Conservation (phyloP, 306 rosid species). For the Dalbergia cochinchinensis region DNA sequence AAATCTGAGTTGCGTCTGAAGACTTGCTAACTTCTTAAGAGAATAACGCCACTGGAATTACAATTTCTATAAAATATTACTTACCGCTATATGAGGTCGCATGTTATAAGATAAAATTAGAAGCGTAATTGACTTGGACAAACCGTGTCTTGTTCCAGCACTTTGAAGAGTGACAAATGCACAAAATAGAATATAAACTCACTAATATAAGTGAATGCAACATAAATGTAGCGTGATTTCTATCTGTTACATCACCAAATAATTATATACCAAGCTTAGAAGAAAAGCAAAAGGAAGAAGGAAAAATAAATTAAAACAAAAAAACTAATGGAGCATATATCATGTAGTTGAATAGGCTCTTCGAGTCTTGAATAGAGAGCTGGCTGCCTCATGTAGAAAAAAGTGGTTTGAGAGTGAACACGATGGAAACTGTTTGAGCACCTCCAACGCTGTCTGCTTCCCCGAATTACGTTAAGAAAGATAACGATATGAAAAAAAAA, state of each 20-base stretch:
- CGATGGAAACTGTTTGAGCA: too few species aligned
- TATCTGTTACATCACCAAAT: constrained; percentile 37
- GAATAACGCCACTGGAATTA: not conserved
- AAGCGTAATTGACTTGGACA: constrained; percentile 34
- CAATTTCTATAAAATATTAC: not conserved
- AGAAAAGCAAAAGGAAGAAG: not conserved
- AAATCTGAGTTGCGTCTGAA: not conserved
- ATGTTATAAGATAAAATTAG: constrained; percentile 9
- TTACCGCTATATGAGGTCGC: not conserved
- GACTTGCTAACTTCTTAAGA: not conserved
- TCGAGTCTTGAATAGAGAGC: too few species aligned
- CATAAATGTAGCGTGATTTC: constrained; percentile 35
- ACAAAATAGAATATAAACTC: constrained; percentile 14
- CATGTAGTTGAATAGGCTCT: not conserved
- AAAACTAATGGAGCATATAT: constrained; percentile 14
- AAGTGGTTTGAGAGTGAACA: too few species aligned
- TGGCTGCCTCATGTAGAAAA: too few species aligned
- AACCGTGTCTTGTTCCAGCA: constrained; percentile 20
- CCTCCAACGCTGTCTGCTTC: too few species aligned
- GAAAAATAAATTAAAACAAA: not conserved
- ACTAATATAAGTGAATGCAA: constrained; percentile 26
- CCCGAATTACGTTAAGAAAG: too few species aligned
- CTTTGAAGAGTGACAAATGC: constrained; percentile 32
- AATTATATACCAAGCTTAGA: constrained; percentile 14
- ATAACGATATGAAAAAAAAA: too few species aligned